phyloP scores from a whole-genome alignment of 2,329 filamentous ascomycete genomes.

The Fusarium sp. region DNA sequence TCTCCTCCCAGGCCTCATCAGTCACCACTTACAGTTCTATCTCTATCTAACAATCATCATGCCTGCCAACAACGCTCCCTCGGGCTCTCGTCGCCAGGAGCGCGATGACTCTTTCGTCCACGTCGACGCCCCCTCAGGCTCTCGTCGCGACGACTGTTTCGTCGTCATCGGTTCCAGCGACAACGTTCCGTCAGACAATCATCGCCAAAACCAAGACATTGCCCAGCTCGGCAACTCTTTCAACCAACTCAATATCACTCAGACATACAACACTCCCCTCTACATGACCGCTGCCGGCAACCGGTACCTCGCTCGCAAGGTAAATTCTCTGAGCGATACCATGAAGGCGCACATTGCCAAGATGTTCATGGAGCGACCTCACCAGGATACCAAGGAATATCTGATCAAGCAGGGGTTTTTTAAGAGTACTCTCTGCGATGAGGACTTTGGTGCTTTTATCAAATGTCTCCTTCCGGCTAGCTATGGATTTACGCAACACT shows the following conservation, averaged over 20 bases:
- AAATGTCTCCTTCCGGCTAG: neutral
- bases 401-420: neutral
- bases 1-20: rapidly evolving
- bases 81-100: neutral
- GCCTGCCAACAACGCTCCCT: neutral
- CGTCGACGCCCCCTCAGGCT: too few relatives aligned
- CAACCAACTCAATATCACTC: neutral
- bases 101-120: neutral
- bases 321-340: neutral
- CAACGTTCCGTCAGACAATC: neutral
- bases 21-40: neutral
- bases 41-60: neutral
- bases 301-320: neutral
- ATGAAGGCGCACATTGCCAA: neutral
- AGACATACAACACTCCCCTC: neutral
- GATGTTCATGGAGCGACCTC: neutral
- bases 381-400: neutral
- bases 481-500: neutral
- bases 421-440: neutral
- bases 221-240: neutral
- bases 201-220: neutral
- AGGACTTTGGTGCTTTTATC: neutral
- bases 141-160: neutral
- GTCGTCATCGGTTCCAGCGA: neutral
- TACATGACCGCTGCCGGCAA: neutral